phyloP scores from a whole-genome alignment of 1,284 basidiomycete species.

The Coniophora puteana region DNA sequence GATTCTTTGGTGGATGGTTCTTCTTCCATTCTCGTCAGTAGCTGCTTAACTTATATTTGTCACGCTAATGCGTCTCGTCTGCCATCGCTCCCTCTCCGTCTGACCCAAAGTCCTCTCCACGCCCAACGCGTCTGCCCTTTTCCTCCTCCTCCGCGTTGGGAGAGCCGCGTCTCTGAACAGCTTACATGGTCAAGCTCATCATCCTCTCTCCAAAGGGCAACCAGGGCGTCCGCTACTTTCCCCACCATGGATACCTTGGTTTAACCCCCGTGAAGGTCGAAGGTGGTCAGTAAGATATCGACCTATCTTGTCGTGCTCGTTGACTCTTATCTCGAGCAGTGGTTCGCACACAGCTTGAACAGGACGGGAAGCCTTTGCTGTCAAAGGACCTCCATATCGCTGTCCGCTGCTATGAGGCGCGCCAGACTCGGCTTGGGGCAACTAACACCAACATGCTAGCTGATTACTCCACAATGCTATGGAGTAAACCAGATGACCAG shows the following conservation, averaged over 20 bases:
- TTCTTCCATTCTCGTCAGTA: constrained; percentile 19
- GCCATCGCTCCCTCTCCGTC: constrained; percentile 1
- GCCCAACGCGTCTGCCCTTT: constrained; percentile 19
- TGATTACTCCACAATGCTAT: constrained; percentile 61
- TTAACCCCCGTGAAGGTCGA: constrained; percentile 75
- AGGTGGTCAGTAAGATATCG: constrained; percentile 49
- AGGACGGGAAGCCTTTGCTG: constrained; percentile 60
- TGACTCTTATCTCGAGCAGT: constrained; percentile 33
- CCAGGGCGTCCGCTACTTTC: constrained; percentile 67
- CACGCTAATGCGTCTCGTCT: constrained; percentile 19
- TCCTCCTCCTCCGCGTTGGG: constrained; percentile 25
- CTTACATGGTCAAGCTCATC: constrained; percentile 66
- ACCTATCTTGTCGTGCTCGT: constrained; percentile 9
- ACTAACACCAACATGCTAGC: constrained; percentile 60
- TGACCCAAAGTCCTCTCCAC: constrained; percentile 21
- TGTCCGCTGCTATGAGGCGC: constrained; percentile 76
- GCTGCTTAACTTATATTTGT: constrained; percentile 29
- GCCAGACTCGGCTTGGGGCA: constrained; percentile 54
- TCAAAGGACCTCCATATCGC: constrained; percentile 63
- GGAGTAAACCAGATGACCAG: constrained; percentile 56
- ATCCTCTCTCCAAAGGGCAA: constrained; percentile 64
- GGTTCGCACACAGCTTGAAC: constrained; percentile 66
- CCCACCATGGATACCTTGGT: constrained; percentile 73
- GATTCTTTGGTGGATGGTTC: too few species aligned
- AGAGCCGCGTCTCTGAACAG: too few species aligned